Evolutionary conservation across 768 basidiomycete species (phyloP), one percentile per base, ranked within the genome.

Genomic region (Crucibulum laeve): DNA sequence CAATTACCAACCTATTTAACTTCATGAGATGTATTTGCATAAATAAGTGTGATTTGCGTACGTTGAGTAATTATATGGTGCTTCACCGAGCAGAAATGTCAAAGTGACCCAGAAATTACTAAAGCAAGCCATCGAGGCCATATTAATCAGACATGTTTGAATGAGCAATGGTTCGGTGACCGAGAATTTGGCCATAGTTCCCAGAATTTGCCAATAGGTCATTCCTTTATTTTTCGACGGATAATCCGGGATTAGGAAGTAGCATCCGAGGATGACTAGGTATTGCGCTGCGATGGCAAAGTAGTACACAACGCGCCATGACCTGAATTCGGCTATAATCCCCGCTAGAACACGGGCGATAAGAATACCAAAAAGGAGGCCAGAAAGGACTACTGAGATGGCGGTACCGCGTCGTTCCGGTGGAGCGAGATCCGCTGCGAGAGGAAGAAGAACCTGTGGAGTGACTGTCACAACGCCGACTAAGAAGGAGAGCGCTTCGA

Each of bases 281-380:
- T 49, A 63, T 56, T 91, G 90, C 11, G 86, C 64, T 4, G 80
- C 87, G 36, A 90, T 77, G 3, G 87, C 77, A 60, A 89, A 67
- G 63, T 81, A 91, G 56, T 88, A 92, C 22, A 88, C 81, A 24
- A 84, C 77, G n/a, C 80, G 69, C 82, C 84, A 91, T n/a, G 74
- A 71, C 0, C 68, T 68, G 51, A 80, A 88, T 50, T 91, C 71
- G 3, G 82, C 82, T 33, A 94, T 79, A 35, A 89, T 67, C 0
- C 87, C 87, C 0, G 86, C 75, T 3, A 90, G 63, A 1, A 91
- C 85, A 19, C 88, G 77, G 0, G 87, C 87, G 11, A 81, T 64
- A 24, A 90, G 76, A 25, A 90, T 65, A 6, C 88, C 89, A 19
- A 91, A 70, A 17, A 89, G 67, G n/a, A 91, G 69, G 3, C 74